Evolutionary conservation across 495 filamentous ascomycete species (phyloP), one percentile per base, ranked within the genome.

Genomic region (Daldinia loculata): DNA sequence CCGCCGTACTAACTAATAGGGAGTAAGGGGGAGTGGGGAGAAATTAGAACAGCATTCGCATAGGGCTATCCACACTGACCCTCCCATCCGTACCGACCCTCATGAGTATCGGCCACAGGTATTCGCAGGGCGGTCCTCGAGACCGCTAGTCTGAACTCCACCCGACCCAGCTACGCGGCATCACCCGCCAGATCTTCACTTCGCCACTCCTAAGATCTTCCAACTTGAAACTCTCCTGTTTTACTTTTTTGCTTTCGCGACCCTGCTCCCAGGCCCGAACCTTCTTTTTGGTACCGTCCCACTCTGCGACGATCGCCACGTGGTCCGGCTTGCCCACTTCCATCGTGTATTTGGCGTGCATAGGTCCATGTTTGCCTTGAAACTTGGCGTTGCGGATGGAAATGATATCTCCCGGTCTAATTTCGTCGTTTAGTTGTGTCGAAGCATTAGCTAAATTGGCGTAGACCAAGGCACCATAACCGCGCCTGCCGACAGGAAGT

Each of bases 261-360:
- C 95, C 95, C 76, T 99, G 95, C 76, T 99, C 95, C 92, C 92
- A 98, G 0, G 90, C 94, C 41, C 94, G 83, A 38, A 99, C 90
- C 86, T 97, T 97, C 88, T 97, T 98, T 85, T 98, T 97, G 27
- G 93, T 97, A 32, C 95, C 95, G 78, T 99, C 95, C 95, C 95
- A 99, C 77, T 99, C 95, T 11, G 93, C 87, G n/a, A 98, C 94
- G n/a, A 99, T 84, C 3, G 87, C 96, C 1, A 98, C 95, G 79
- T 99, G 95, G 72, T 97, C 95, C 4, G 92, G 92, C 74, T 92
- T 93, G 53, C 95, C 95, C 0, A 97, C 93, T 67, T 99, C 95
- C 38, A 87, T 81, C 58, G 82, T 89, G 76, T 99, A 99, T 80
- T 98, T 98, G 70, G 92, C 90, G 74, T 97, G 94, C 91, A 99